Base-by-base conservation (phyloP, 1,284 basidiomycete genomes). In the Apiotrichum montevideense region DNA sequence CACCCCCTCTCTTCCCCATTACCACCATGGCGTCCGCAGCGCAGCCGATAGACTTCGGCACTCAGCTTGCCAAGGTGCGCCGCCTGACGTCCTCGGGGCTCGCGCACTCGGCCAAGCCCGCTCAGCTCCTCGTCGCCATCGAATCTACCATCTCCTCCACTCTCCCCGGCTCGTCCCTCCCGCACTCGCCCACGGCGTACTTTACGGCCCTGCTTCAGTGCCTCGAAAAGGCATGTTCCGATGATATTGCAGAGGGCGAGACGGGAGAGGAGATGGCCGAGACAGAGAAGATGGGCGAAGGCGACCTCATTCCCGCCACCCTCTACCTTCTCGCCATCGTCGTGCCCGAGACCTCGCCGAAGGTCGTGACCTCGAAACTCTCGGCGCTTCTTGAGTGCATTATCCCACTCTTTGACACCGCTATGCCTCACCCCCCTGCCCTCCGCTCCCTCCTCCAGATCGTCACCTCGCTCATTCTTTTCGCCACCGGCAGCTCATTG, bases 31-130 rank as follows among this genome's bases (percentile, higher is more conserved):
- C 68, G 37, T 51, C 56, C 10, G 46, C 54, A 52, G 62, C 61
- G 29, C 43, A 61, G 47, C 56, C 50, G 41, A 35, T 47, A 34
- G 53, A 66, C 8, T 70, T 77, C 51, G 66, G 66, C 39, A 68
- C 66, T 14, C 83, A 84, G 32, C 80, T 96, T 51, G 79, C 84
- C 60, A 98, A 97, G 79, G 91, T 98, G 64, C 82, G 95, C 56
- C 86, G 87, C 13, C 91, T 97, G 68, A 86, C 85, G 2, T 83
- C 84, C 32, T 95, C 93, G 0, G 82, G 84, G 34, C 81, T 95
- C 21, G 74, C 86, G 1, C 90, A 96, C 71, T 93, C 98, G 77
- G 90, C 90, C 71, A 84, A 88, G 52, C 92, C 93, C 3, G 96
- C 96, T 13, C 86, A 85, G 54, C 84, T 99, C 21, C 83, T 99